Conservation (phyloP, 257 asterid species). For the Solanum clarkiae region DNA sequence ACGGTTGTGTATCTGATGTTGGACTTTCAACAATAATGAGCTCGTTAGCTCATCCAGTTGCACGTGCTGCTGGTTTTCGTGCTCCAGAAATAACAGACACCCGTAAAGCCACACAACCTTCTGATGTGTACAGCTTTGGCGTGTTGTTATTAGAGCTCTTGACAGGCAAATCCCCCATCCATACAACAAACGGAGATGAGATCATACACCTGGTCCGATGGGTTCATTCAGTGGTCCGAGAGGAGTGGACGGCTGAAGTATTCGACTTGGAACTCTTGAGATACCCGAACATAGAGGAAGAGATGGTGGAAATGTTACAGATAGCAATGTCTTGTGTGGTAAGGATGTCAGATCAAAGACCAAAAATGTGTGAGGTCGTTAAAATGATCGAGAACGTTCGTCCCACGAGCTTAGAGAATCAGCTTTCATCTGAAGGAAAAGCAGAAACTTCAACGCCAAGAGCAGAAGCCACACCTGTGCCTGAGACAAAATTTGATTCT, state of each 20-base stretch:
- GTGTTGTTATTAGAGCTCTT: constrained; percentile 64
- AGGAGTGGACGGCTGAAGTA: constrained; percentile 88
- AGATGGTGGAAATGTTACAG: constrained; percentile 66
- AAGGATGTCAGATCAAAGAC: constrained; percentile 53
- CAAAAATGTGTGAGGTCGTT: constrained; percentile 50
- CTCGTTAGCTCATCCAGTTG: constrained; percentile 50
- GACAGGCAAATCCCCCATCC: constrained; percentile 64
- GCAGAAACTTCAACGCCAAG: constrained; percentile 20
- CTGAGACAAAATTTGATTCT: neutral
- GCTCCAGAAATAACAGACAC: constrained; percentile 78
- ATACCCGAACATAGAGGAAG: constrained; percentile 68
- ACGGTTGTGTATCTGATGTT: constrained; percentile 67
- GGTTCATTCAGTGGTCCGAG: constrained; percentile 83
- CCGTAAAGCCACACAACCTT: constrained; percentile 51
- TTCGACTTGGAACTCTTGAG: constrained; percentile 59
- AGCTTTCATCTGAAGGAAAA: constrained; percentile 1
- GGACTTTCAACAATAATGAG: constrained; percentile 56
- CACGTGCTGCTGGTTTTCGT: constrained; percentile 68
- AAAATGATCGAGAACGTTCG: constrained; percentile 44
- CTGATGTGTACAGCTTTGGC: constrained; percentile 71
- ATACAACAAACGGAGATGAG: constrained; percentile 50
- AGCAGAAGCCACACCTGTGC: constrained; percentile 10
- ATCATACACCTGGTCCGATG: constrained; percentile 59
- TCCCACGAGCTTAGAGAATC: constrained; percentile 2
- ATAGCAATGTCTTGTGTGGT: constrained; percentile 67